Evolutionary conservation across 2,329 filamentous ascomycete species (phyloP).

Genomic region (Colletotrichum endophyticum): DNA sequence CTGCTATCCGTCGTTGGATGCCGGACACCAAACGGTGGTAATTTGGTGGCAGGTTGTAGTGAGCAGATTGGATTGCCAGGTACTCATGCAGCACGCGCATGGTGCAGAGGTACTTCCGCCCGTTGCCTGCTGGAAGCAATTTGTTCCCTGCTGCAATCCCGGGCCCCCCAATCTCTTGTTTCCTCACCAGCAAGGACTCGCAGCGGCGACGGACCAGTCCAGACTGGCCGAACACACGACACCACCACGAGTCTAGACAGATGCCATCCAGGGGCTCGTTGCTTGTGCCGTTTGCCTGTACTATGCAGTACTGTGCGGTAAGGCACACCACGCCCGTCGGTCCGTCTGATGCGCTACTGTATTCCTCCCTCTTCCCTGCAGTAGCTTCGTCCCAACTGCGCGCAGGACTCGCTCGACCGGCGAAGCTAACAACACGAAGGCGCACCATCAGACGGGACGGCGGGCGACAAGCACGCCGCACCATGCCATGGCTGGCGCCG

Average conservation of each 20-base stretch:
- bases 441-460: neutral
- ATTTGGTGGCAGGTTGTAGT: neutral
- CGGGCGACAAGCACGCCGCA: neutral
- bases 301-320: neutral
- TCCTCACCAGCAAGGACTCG: neutral
- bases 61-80: neutral
- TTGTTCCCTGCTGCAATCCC: conserved; percentile 13
- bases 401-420: neutral
- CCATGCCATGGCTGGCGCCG: neutral
- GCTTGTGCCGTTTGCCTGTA: neutral
- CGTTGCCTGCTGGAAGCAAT: neutral
- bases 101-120: neutral
- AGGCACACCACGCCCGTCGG: neutral
- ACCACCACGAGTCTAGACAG: conserved; percentile 3
- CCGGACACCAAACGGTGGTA: neutral
- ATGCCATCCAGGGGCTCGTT: conserved; percentile 10
- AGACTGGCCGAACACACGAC: conserved; percentile 10
- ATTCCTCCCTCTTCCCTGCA: conserved; percentile 3
- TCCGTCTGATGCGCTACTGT: neutral
- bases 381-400: neutral
- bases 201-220: conserved; percentile 1
- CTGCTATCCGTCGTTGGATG: neutral
- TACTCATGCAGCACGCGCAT: neutral
- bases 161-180: conserved; percentile 19
- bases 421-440: neutral